phyloP scores from a whole-genome alignment of 768 basidiomycete genomes.

The Lentinula sp. region DNA sequence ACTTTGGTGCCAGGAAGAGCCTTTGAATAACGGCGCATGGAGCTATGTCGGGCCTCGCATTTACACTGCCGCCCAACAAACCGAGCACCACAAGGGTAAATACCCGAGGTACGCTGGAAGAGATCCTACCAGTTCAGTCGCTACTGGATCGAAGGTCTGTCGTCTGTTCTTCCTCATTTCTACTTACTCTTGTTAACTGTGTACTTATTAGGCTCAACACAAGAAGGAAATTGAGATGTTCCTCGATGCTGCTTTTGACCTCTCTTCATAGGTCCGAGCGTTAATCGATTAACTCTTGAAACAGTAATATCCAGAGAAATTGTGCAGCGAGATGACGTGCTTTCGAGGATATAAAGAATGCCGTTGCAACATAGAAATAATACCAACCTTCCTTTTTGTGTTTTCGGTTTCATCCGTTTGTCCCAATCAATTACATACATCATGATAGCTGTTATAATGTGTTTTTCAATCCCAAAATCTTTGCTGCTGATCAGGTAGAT shows the following conservation, averaged over 20 bases:
- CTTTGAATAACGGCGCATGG: constrained; percentile 97
- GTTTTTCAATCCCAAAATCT: too few species aligned
- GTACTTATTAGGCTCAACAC: constrained; percentile 53
- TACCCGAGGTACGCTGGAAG: constrained; percentile 91
- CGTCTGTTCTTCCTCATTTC: not conserved
- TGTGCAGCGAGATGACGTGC: too few species aligned
- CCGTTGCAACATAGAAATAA: too few species aligned
- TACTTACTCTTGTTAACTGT: constrained; percentile 10
- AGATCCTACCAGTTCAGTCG: constrained; percentile 86
- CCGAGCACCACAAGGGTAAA: constrained; percentile 86
- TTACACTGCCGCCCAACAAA: constrained; percentile 88
- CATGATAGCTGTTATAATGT: too few species aligned
- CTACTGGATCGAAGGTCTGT: constrained; percentile 84
- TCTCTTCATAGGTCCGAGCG: constrained; percentile 10
- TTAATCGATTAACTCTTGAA: too few species aligned
- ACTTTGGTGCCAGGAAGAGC: constrained; percentile 96
- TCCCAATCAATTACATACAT: too few species aligned
- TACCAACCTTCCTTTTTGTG: too few species aligned
- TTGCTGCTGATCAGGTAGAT: too few species aligned
- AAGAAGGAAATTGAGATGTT: constrained; percentile 88
- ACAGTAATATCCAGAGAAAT: too few species aligned
- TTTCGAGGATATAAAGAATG: too few species aligned
- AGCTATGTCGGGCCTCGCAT: constrained; percentile 92
- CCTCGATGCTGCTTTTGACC: constrained; percentile 53
- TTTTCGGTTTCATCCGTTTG: too few species aligned